Base-by-base conservation (phyloP, 805 yeast genomes). In the Nadsonia fulvescens region DNA sequence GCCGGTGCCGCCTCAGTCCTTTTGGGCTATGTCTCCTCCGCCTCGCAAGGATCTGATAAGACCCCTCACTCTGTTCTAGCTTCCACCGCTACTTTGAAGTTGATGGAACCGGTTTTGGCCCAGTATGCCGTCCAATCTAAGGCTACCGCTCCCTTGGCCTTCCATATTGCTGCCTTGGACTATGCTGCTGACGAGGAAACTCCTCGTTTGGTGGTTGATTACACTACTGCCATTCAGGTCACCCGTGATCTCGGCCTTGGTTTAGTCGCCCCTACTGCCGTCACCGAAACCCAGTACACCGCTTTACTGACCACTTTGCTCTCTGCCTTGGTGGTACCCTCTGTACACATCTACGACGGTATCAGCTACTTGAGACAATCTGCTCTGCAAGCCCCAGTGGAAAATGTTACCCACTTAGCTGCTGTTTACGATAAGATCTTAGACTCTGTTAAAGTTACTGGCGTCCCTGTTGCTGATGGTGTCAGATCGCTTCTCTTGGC, bases 1-100 rank as follows among this genome's bases (percentile, higher is more conserved):
- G 56, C 74, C 2, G 95, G 94, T 40, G 89, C 93, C 16, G 78
- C 86, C 23, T 62, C 69, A 34, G 65, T 77, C 14, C 61, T 86
- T 23, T 54, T 77, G 26, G 95, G 94, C 19, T 83, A 71, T 51
- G 48, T 66, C 28, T 32, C 42, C 14, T 28, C 35, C 14, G 23
- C 27, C 3, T 54, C 56, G 19, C 25, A 29, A 17, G 15, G 25
- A 8, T 24, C 29, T 29, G 24, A 18, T 5, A 12, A 25, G 23
- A 10, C 18, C 15, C 32, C 34, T 15, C 30, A 26, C 8, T 19
- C 62, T 42, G 57, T 71, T 34, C 45, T 83, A 19, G 60, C 72
- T 24, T 72, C 83, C 21, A 65, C 79, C 15, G 66, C 67, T 34
- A 70, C 81, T 15, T 58, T 82, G 44, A 56, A 63, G 12, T 68